A percentile compares a stretch with the other conserved stretches of the same genome.
Conservation (phyloP, 306 rosid species). For the Canavalia gladiata region DNA sequence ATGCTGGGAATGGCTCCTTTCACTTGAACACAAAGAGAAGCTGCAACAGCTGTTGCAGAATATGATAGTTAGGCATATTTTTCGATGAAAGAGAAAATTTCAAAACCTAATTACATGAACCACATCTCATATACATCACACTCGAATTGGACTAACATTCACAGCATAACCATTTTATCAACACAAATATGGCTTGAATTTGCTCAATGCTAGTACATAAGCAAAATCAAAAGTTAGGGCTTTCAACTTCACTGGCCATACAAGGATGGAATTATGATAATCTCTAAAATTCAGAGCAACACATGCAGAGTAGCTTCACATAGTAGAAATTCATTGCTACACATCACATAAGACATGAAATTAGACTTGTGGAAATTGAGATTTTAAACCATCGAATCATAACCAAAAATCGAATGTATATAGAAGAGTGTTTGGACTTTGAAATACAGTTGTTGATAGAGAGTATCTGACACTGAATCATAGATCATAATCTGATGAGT, state of each 20-base stretch:
- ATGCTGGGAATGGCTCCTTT: conserved; percentile 98
- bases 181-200: too few species aligned
- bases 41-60: conserved; percentile 81
- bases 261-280: neutral
- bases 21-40: conserved; percentile 94
- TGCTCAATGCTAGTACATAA: too few species aligned
- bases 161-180: too few species aligned
- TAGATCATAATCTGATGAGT: too few species aligned
- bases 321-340: too few species aligned
- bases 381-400: neutral
- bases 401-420: neutral
- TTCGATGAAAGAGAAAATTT: conserved; percentile 13
- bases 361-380: neutral
- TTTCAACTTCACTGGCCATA: neutral
- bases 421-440: too few species aligned
- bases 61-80: conserved; percentile 16
- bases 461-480: too few species aligned
- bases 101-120: neutral
- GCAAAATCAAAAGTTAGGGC: too few species aligned
- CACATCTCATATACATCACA: too few species aligned
- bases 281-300: neutral
- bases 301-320: neutral
- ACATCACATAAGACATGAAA: neutral
- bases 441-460: too few species aligned
- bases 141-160: too few species aligned